phyloP scores from a whole-genome alignment of 2,329 filamentous ascomycete genomes.

The Teratosphaeria pseudoeucalypti region DNA sequence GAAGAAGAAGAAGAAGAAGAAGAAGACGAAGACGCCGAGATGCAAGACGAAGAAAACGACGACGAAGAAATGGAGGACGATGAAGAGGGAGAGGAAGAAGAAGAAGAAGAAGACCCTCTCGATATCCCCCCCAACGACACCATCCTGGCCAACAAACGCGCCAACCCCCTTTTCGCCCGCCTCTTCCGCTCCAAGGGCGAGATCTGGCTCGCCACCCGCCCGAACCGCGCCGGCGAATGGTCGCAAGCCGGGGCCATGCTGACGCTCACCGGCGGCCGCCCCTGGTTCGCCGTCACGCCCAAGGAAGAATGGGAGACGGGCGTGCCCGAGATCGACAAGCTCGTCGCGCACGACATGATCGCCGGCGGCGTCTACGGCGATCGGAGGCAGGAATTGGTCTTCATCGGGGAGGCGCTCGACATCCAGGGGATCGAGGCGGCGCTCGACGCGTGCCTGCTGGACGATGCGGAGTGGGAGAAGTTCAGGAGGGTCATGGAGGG shows the following conservation, averaged over 20 bases:
- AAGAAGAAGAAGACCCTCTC: conserved; percentile 24
- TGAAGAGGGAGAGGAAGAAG: conserved; percentile 16
- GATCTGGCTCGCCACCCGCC: conserved; percentile 50
- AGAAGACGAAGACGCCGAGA: conserved; percentile 12
- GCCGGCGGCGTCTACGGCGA: conserved; percentile 50
- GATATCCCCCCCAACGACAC: conserved; percentile 19
- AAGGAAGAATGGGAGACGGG: conserved; percentile 42
- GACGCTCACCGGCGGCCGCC: conserved; percentile 48
- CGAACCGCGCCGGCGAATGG: conserved; percentile 48
- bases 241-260: conserved; percentile 56
- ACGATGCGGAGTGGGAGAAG: conserved; percentile 43
- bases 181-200: conserved; percentile 48
- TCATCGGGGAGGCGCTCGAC: conserved; percentile 59
- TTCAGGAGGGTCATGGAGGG: conserved; percentile 23
- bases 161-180: conserved; percentile 40
- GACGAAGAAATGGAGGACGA: conserved; percentile 20
- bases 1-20: conserved; percentile 20
- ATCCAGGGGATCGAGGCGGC: conserved; percentile 38
- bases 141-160: conserved; percentile 48
- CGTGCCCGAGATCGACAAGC: conserved; percentile 36
- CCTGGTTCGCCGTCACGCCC: conserved; percentile 14
- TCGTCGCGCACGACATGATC: conserved; percentile 40
- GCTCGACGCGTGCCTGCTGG: conserved; percentile 52
- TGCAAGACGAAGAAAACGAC: conserved; percentile 9
- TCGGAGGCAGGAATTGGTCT: conserved; percentile 60